Evolutionary conservation across 768 basidiomycete species (phyloP).

Genomic region (Pholiota molesta): DNA sequence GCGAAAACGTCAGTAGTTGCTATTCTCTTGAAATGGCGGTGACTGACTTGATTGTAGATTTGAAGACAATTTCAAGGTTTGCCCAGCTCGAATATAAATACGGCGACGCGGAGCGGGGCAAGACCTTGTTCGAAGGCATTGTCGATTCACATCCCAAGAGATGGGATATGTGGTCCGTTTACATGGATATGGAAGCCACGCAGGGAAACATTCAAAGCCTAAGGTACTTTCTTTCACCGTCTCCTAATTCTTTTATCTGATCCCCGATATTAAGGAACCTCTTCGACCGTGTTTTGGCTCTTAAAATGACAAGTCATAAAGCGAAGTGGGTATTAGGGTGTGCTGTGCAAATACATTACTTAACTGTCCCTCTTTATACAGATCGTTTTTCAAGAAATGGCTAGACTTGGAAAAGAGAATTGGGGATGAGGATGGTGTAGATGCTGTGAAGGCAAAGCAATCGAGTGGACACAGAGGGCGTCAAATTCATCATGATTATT

Average conservation of each 20-base stretch:
- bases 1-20: conserved; percentile 76
- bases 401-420: conserved; percentile 82
- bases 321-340: conserved; percentile 73
- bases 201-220: conserved; percentile 79
- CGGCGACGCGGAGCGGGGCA: conserved; percentile 93
- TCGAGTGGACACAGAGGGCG: conserved; percentile 83
- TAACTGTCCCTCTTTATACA: conserved; percentile 26
- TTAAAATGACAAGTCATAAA: conserved; percentile 93
- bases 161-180: conserved; percentile 94
- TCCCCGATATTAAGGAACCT: conserved; percentile 57
- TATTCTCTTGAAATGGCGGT: background rate
- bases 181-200: conserved; percentile 93
- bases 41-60: conserved; percentile 51
- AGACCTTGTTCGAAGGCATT: conserved; percentile 96
- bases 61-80: conserved; percentile 95
- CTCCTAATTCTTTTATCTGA: conserved; percentile 4
- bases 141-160: conserved; percentile 94
- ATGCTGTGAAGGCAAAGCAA: conserved; percentile 82
- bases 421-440: conserved; percentile 85
- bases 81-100: conserved; percentile 94
- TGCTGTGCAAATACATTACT: background rate
- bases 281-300: conserved; percentile 81
- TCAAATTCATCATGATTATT: conserved; percentile 38
- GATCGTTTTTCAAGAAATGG: conserved; percentile 98
- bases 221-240: conserved; percentile 48